Base-by-base conservation (phyloP, 352 stramenopile species). In the Phytophthora quininea region DNA sequence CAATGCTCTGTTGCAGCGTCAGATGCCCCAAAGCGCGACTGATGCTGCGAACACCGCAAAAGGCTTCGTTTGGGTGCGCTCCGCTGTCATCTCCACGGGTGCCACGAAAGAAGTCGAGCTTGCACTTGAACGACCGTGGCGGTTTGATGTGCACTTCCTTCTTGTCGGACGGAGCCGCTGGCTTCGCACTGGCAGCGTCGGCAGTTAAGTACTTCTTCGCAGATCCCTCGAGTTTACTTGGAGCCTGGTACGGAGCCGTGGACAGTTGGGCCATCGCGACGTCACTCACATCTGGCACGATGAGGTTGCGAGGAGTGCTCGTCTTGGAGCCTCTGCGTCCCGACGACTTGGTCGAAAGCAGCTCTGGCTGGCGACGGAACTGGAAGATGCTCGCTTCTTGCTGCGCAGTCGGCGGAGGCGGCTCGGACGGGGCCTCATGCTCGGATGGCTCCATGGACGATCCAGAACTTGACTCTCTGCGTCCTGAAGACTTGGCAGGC, bases 1-100 rank as follows among this genome's bases (percentile, higher is more conserved):
- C 76, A 40, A 87, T 74, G 38, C 76, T 63, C 55, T 90, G 82
- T 33, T 88, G 84, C 9, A 89, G 58, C 11, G 74, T 79, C 24
- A 89, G 67, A 40, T 87, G 67, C 3, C 60, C 64, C 47, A 82
- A 63, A 15, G 86, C 60, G 1, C 76, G 60, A 52, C 52, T 77
- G 5, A 54, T 54, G 42, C 58, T 76, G 9, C 58, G 58, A 45
- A 46, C 57, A 54, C 42, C 49, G 11, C 54, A 42, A 59, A 19
- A 38, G 11, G 47, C 50, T 33, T 42, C 43, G 12, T 73, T 73
- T 24, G 19, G 19, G 19, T 24, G 19, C 19, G 19, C 19, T 24
- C 19, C 19, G 19, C 19, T 24, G 19, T 0, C 54, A 55, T 49
- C 72, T 11, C 35, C 35, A 40, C 6, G 10, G 10, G 35, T 58